Evolutionary conservation across 495 filamentous ascomycete species (phyloP), one percentile per base, ranked within the genome.

Genomic region (Penicillium malachiteum): DNA sequence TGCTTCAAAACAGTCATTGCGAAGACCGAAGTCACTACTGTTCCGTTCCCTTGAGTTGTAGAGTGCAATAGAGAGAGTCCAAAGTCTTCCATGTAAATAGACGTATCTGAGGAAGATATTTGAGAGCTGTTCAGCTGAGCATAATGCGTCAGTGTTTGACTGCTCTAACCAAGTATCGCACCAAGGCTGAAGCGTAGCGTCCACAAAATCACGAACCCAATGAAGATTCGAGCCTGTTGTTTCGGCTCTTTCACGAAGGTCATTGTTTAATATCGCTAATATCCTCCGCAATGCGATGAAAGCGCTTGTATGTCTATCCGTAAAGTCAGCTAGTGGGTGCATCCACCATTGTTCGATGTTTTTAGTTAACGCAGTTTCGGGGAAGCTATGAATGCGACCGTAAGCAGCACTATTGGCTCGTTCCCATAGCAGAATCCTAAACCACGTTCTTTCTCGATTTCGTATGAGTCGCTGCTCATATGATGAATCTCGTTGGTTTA

Each of bases 21-120:
- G 71, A 49, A 83, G 65, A 32, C 73, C 63, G 43, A 81, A 72
- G 8, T 84, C 56, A 17, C 63, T 38, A 2, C 35, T 31, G 6
- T 35, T 54, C 4, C 44, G n/a, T 2, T 41, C 54, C 5, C 50
- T 49, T 2, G 57, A 54, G 2, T 26, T 33, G n/a, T 59, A 50
- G 11, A 70, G 60, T 14, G 64, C 67, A 21, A 57, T 62, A 0
- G 67, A 70, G 11, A 70, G 37, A 0, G 60, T 70, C 67, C 67
- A 70, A 5, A 67, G 49, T 7, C 64, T 50, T n/a, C 58, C 56
- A 34, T 70, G 67, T 2, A 62, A 9, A 32, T 67, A 70, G 1
- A 70, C 67, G 45, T 67, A 62, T 26, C 53, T 38, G 2, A 70
- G 56, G 38, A 56, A 67, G 2, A 57, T 57, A 21, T 46, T 56